Base-by-base conservation (phyloP, 768 basidiomycete genomes). In the Crepidotus variabilis region DNA sequence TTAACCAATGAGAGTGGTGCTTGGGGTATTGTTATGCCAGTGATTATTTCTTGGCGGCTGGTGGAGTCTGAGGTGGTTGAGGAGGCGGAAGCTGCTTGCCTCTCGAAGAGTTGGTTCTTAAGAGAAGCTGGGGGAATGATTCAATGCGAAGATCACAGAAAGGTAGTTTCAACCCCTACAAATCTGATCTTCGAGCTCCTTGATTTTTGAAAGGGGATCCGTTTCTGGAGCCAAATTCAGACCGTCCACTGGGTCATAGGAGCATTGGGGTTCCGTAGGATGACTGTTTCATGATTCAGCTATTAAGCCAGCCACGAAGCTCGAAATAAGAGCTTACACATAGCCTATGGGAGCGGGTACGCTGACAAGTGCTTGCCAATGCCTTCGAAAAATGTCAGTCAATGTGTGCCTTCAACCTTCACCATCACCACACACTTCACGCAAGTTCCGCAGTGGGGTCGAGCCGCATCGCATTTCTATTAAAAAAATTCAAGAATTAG, bases 381-480 rank as follows among this genome's bases (percentile, higher is more conserved):
- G 86, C 71, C 89, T 91, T 47, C 49, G 24, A 20, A 49, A 36
- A 28, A 2, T 16, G 49, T 61, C 11, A 34, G n/a, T 58, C 33
- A 51, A 49, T 47, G 16, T 47, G 16, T 33, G 14, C n/a, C 13
- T 21, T 32, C 20, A 33, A 28, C 34, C 11, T 22, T 57, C 21
- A 33, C 32, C 36, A 39, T 35, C n/a, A 32, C 39, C 18, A 78
- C 85, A 65, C 62, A 90, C 90, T 87, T 92, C 57, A 90, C 81
- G 64, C 91, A 93, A 52, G 91, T 92, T 43, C 84, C 80, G 67
- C 91, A 94, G 68, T 92, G 89, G 11, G 91, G 91, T 60, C 92
- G 86, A 43, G 86, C 81, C 43, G 91, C 91, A 70, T 94, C 91
- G 62, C 91, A 94, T 88, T 92, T 92, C 90, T 93, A 63, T 23